Evolutionary conservation across 192 early-diverging fungal species (phyloP).

Genomic region (Nowakowskiella sp.): DNA sequence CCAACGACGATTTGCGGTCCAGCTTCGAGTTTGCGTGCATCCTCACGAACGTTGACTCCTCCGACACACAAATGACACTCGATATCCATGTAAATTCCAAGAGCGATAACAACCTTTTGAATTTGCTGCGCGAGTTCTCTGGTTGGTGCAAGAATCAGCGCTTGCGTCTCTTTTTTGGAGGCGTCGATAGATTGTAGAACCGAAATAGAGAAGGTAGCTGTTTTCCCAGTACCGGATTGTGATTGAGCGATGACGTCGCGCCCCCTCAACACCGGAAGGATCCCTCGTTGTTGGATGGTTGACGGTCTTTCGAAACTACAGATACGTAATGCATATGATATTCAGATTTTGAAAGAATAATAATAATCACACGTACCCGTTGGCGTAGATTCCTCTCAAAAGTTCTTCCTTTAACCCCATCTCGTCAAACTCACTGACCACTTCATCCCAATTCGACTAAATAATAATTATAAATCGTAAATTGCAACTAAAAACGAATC

Average conservation of each 20-base stretch:
- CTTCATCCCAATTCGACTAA: no score
- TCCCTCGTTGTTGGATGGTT: conserved; percentile 97
- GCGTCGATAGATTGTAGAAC: conserved; percentile 88
- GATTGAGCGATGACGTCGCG: conserved; percentile 96
- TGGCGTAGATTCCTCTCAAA: conserved; percentile 93
- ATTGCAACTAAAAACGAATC: no score
- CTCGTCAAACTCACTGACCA: conserved; percentile 83
- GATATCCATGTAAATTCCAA: conserved; percentile 96
- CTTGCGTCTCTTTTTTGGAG: conserved; percentile 79
- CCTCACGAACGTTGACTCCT: conserved; percentile 86
- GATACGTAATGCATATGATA: conserved; percentile 4
- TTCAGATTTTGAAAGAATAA: background rate
- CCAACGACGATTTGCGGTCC: conserved; percentile 91
- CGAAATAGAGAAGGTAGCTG: conserved; percentile 93
- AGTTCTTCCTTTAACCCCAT: conserved; percentile 97
- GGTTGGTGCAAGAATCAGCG: conserved; percentile 87
- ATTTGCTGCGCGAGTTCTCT: conserved; percentile 96
- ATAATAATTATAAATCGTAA: no score
- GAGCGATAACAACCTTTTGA: conserved; percentile 79
- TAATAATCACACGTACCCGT: conserved; percentile 52
- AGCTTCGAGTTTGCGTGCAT: conserved; percentile 84
- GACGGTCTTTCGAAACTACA: conserved; percentile 93
- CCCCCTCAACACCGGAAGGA: conserved; percentile 75
- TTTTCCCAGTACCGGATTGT: conserved; percentile 98
- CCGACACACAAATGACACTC: conserved; percentile 94